Base-by-base conservation (phyloP, 140 eudicot species). In the Senecio squalidus region DNA sequence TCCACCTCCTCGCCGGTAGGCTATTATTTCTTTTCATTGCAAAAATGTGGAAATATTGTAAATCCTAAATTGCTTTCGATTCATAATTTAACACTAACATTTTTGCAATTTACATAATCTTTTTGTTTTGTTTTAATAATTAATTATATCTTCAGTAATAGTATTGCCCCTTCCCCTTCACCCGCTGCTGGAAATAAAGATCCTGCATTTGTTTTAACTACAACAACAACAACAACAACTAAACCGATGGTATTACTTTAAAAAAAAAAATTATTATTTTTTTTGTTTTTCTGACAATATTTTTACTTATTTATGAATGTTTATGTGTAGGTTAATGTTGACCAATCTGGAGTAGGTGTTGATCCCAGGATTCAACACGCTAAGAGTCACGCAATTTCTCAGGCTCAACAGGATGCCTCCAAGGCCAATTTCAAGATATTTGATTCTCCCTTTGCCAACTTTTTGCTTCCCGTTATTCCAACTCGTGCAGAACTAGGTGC, bases 401-500 rank as follows among this genome's bases (percentile, higher is more conserved):
- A 82, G 67, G 95, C 87, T 44, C 84, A 78, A 54, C 87, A 78
- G 69, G 95, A 85, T 3, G 83, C 85, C 48, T 85, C 87, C 52
- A 80, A 70, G 20, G 89, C 76, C 0, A 89, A 85, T 60, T 89
- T 67, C 50, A 83, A 64, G 58, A 70, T 89, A 52, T 72, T 89
- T 13, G 93, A 85, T 60, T 89, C 97, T 1, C 93, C 82, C 9
- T 89, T 72, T 75, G 95, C 95, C 46, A 89, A 89, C 73, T 85
- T 77, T 73, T 77, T 86, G 21, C 76, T 84, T 31, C 94, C 94
- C 0, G 94, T 78, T 23, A 71, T 80, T 66, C 82, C 82, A 60
- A 65, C 82, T 39, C 78, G 68, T 52, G 63, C 59, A 20, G 78
- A 76, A 53, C 74, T 76, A 47, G 71, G 82, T 60, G 70, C 74